A percentile compares a stretch with the other conserved stretches of the same genome.
Evolutionary conservation across 2,329 filamentous ascomycete species (phyloP).

Genomic region (Colletotrichum coccodes): DNA sequence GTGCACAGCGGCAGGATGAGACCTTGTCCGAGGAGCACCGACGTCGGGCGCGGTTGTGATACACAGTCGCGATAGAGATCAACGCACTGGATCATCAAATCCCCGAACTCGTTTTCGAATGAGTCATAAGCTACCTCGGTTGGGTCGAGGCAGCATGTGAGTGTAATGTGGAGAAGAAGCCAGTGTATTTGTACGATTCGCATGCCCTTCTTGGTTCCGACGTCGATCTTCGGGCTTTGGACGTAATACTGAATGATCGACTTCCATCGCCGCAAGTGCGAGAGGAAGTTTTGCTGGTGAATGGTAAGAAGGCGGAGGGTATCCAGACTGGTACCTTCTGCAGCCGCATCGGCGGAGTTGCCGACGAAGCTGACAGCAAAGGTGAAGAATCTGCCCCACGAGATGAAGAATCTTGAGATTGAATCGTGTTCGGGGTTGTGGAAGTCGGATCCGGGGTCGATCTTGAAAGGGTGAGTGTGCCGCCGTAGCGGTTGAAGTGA

Average conservation of each 20-base stretch:
- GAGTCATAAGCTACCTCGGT: conserved; percentile 32
- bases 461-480: conserved; percentile 27
- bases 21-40: conserved; percentile 21
- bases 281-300: conserved; percentile 15
- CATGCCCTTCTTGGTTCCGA: conserved; percentile 13
- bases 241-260: conserved; percentile 8
- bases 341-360: not conserved
- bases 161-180: conserved; percentile 12
- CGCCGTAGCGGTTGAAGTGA: conserved; percentile 12
- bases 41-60: not conserved
- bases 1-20: conserved; percentile 24
- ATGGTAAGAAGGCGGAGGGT: not conserved
- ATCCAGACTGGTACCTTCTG: not conserved
- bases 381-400: conserved; percentile 30
- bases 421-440: conserved; percentile 9
- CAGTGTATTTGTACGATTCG: conserved; percentile 27
- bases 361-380: conserved; percentile 23
- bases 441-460: conserved; percentile 9
- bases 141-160: conserved; percentile 26
- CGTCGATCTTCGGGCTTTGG: not conserved
- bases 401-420: conserved; percentile 17
- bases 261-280: conserved; percentile 12
- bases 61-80: conserved; percentile 20
- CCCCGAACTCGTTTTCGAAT: conserved; percentile 26
- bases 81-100: conserved; percentile 17